These are phyloP conservation scores for Neoscytalidium dimidiatum DNA, from an alignment of 2,329 filamentous ascomycete species.

Conservation along the genomic window DNA sequence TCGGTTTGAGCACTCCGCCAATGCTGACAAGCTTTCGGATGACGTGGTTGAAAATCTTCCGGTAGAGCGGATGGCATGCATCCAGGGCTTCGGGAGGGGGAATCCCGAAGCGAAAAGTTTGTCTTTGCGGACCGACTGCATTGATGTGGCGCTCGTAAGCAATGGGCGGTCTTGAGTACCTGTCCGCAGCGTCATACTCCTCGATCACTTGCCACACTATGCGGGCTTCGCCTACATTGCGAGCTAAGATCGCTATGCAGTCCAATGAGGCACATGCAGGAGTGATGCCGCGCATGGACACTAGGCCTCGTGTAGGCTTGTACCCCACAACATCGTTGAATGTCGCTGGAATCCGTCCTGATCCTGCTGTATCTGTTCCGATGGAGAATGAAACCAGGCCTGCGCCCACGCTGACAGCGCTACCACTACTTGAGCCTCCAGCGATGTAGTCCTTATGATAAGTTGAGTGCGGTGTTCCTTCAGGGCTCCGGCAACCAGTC, in stretches of 20 bases:
- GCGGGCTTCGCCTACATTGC: slow-evolving; percentile 52
- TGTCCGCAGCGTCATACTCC: slow-evolving; percentile 51
- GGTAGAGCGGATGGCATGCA: slow-evolving; percentile 44
- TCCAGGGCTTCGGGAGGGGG: slow-evolving; percentile 48
- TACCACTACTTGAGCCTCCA: slow-evolving; percentile 60
- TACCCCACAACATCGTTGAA: slow-evolving; percentile 25
- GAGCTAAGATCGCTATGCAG: slow-evolving; percentile 57
- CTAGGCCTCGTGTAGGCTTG: slow-evolving; percentile 48
- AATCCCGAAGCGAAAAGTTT: slow-evolving; percentile 51
- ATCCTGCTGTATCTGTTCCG: slow-evolving; percentile 59
- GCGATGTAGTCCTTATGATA: slow-evolving; percentile 54
- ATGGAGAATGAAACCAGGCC: slow-evolving; percentile 58
- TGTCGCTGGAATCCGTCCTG: slow-evolving; percentile 51
- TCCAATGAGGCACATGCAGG: slow-evolving; percentile 61
- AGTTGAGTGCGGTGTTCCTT: slow-evolving; percentile 57
- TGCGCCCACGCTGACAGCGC: slow-evolving; percentile 56
- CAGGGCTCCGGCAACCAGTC: slow-evolving; percentile 60
- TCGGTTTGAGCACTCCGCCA: slow-evolving; percentile 32
- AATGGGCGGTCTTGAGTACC: slow-evolving; percentile 51
- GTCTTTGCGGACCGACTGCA: slow-evolving; percentile 36
- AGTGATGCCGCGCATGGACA: slow-evolving; percentile 56
- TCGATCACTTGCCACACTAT: slow-evolving; percentile 50
- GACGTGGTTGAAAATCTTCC: slow-evolving; percentile 35
- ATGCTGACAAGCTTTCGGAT: slow-evolving; percentile 30
- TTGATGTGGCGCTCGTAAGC: slow-evolving; percentile 37